phyloP scores from a whole-genome alignment of 257 asterid genomes.

The Petunia axillaris region DNA sequence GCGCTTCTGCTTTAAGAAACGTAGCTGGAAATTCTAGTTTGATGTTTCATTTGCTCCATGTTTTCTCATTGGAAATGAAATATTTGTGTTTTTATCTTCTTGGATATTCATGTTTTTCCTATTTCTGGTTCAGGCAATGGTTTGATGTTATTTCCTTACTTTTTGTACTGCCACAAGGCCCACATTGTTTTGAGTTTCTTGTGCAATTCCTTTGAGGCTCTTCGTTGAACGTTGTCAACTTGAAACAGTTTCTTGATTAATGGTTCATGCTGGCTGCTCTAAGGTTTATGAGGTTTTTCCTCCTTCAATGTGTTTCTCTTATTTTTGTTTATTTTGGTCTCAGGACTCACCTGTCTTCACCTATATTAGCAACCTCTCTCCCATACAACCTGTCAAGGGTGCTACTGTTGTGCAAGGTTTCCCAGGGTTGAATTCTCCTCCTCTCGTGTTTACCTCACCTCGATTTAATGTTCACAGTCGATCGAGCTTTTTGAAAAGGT shows the following conservation, averaged over 20 bases:
- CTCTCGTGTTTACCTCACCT: conserved; percentile 50
- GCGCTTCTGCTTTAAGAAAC: background rate
- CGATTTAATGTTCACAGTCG: conserved; percentile 38
- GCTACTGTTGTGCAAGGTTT: conserved; percentile 41
- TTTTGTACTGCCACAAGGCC: background rate
- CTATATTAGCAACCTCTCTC: conserved; percentile 59
- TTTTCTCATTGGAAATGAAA: background rate
- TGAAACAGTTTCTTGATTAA: background rate
- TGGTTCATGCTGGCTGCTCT: background rate
- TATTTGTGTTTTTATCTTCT: background rate
- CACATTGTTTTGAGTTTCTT: background rate
- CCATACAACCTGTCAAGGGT: conserved; percentile 45
- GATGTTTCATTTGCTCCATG: background rate
- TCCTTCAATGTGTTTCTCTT: conserved; percentile 23
- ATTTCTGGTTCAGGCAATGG: background rate
- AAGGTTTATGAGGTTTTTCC: background rate
- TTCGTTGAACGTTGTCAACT: background rate
- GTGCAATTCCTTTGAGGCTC: conserved; percentile 4
- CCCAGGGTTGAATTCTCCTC: conserved; percentile 54
- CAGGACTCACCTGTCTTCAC: conserved; percentile 63
- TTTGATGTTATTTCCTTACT: background rate
- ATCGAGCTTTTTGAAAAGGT: conserved; percentile 43
- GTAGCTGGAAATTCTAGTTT: background rate
- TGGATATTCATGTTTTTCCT: background rate
- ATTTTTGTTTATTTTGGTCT: conserved; percentile 31